These are phyloP conservation scores for Ammopiptanthus mongolicus DNA, from an alignment of 306 rosid genomes.

Conservation along the genomic window DNA sequence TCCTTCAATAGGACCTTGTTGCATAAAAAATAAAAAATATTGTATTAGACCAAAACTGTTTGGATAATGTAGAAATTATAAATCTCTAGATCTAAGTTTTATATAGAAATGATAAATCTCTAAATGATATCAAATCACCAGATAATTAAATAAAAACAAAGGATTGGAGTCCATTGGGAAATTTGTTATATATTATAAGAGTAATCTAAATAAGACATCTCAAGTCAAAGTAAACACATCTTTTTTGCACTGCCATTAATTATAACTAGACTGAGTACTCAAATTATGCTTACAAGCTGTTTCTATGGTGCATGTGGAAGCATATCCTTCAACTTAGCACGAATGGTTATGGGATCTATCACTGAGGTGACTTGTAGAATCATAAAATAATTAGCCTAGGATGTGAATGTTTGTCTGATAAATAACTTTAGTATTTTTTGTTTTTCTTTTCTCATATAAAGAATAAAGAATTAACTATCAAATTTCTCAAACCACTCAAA, in stretches of 20 bases:
- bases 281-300: conserved; percentile 68
- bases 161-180: neutral
- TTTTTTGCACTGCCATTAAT: neutral
- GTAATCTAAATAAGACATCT: neutral
- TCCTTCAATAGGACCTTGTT: too few relatives aligned
- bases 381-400: neutral
- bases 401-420: too few relatives aligned
- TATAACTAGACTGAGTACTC: neutral
- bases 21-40: too few relatives aligned
- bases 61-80: too few relatives aligned
- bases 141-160: neutral
- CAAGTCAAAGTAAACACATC: neutral
- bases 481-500: too few relatives aligned
- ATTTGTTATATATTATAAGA: neutral
- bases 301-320: conserved; percentile 88
- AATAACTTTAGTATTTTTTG: too few relatives aligned
- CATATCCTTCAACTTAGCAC: conserved; percentile 63
- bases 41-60: too few relatives aligned
- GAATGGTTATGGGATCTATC: conserved; percentile 83
- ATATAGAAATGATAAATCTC: too few relatives aligned
- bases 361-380: conserved; percentile 64
- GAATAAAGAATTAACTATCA: too few relatives aligned
- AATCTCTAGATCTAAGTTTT: too few relatives aligned
- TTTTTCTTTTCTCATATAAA: too few relatives aligned
- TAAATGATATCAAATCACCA: neutral